Base-by-base conservation (phyloP, 306 rosid genomes). In the Lupinus albus region DNA sequence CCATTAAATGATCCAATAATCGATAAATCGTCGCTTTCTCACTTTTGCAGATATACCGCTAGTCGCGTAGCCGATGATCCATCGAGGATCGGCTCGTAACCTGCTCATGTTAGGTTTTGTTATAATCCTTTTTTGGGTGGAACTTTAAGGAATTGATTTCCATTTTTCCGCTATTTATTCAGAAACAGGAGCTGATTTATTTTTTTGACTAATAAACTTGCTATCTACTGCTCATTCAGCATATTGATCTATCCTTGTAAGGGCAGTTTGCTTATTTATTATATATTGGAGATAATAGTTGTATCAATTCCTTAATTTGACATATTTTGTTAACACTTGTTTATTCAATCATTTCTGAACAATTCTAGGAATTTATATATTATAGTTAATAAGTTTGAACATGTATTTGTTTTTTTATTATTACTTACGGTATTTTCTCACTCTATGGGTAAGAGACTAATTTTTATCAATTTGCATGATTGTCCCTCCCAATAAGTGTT, bases 141-240 rank as follows among this genome's bases (percentile, higher is more conserved):
- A n/a, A n/a, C 28, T 70, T 10, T 15, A 15, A 9, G 8, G 32
- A 18, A 39, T 11, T 61, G 39, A 7, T 47, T 5, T 0, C 2
- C 10, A n/a, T 32, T 4, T 10, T 20, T 21, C 11, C 30, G 0
- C 4, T 8, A 8, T 51, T 41, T 16, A 11, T 50, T 50, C 80
- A 76, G 80, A 70, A 76, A 39, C 41, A 12, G 0, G n/a, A 42
- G 54, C 67, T 72, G 66, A 33, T 59, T 33, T 33, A 41, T 59
- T 35, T 66, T 32, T 30, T 71, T 71, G 50, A 68, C 25, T 4
- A 35, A 12, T 28, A 45, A 41, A 52, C 48, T 51, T 62, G 30
- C 44, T 4, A 12, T 41, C 17, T 7, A 63, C 64, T 20, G 58
- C 8, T 52, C 36, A 53, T 47, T 25, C 61, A 1, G 25, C 30